These are phyloP conservation scores for Sistotremastrum suecicum DNA, from an alignment of 768 basidiomycete species.

Conservation along the genomic window DNA sequence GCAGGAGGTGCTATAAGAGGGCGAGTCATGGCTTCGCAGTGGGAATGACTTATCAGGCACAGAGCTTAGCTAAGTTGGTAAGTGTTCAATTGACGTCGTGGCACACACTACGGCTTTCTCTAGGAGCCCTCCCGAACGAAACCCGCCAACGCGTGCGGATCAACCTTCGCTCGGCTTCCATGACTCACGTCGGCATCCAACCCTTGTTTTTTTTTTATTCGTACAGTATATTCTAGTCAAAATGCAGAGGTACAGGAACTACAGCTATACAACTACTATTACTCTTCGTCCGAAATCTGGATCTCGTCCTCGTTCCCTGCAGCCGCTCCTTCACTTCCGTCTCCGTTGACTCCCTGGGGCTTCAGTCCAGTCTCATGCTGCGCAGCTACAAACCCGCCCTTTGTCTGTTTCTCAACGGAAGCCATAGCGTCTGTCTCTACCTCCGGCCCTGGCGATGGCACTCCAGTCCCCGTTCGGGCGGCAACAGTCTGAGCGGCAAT, in stretches of 20 bases:
- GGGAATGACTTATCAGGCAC: too few relatives aligned
- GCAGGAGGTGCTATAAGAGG: too few relatives aligned
- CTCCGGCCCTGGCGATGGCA: constrained; percentile 29
- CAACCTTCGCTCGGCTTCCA: too few relatives aligned
- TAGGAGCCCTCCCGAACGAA: too few relatives aligned
- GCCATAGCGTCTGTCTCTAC: constrained; percentile 69
- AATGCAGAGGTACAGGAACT: constrained; percentile 1
- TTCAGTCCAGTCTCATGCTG: constrained; percentile 33
- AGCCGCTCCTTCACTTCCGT: constrained; percentile 17
- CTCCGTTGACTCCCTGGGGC: constrained; percentile 23
- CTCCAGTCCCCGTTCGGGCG: constrained; percentile 41
- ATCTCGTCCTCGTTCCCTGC: constrained; percentile 67
- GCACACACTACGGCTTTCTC: too few relatives aligned
- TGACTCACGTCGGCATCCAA: neutral
- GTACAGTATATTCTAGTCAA: neutral
- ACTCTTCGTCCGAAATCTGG: constrained; percentile 77
- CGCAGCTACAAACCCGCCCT: constrained; percentile 58
- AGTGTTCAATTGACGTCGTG: too few relatives aligned
- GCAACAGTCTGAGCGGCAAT: constrained; percentile 81
- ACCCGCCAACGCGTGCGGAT: too few relatives aligned
- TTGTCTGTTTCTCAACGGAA: constrained; percentile 56
- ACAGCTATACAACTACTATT: constrained; percentile 24
- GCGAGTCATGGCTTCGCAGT: too few relatives aligned
- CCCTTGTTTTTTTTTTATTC: neutral
- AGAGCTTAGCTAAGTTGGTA: too few relatives aligned